phyloP scores from a whole-genome alignment of 345 rosid species.

The Eutrema heterophyllum region DNA sequence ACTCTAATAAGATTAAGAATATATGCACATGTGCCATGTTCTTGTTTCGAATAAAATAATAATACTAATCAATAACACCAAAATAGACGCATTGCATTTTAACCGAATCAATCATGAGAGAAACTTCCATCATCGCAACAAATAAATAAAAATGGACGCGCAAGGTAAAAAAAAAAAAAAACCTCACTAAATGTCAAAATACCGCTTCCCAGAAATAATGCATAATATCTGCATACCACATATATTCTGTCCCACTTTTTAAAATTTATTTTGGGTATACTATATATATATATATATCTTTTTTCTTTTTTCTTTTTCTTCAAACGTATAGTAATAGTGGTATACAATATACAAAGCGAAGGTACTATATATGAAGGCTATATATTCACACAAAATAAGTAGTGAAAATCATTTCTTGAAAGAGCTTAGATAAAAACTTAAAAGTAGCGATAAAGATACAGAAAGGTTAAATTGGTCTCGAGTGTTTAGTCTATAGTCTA shows the following conservation, averaged over 20 bases:
- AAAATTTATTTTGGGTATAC: neutral
- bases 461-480: neutral
- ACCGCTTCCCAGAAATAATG: neutral
- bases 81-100: conserved; percentile 14
- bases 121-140: conserved; percentile 27
- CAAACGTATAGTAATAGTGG: neutral
- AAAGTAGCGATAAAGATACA: neutral
- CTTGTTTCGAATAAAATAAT: conserved; percentile 12
- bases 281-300: neutral
- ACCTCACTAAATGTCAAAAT: conserved; percentile 4
- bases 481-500: neutral
- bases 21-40: conserved; percentile 31
- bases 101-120: conserved; percentile 30
- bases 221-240: neutral
- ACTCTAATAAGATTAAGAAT: neutral
- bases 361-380: neutral
- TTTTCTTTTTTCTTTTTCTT: neutral
- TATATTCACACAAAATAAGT: neutral
- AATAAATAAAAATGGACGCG: neutral
- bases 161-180: neutral
- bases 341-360: neutral
- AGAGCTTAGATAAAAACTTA: neutral
- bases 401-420: neutral
- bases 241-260: no score
- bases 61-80: neutral